These are phyloP conservation scores for Trichodelitschia bisporula DNA, from an alignment of 495 filamentous ascomycete species.

Conservation along the genomic window DNA sequence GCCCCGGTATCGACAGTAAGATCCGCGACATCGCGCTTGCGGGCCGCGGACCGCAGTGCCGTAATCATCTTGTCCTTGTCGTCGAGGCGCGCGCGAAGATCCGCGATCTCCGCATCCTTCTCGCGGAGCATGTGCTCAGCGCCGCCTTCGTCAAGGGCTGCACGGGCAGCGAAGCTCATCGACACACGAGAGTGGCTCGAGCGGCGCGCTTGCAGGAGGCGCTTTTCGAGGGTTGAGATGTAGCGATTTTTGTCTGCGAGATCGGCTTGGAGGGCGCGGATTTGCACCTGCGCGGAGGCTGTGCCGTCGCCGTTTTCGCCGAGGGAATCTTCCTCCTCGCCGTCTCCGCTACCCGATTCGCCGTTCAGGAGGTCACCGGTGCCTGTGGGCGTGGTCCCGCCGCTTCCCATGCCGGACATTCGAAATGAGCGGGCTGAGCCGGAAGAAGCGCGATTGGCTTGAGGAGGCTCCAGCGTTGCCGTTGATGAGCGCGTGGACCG, in stretches of 20 bases:
- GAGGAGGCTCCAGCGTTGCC: constrained; percentile 8
- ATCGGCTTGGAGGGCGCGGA: constrained; percentile 76
- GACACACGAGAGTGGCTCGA: constrained; percentile 75
- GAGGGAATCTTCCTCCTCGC: constrained; percentile 38
- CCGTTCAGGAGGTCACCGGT: no score
- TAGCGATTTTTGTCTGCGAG: constrained; percentile 89
- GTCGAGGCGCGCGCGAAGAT: constrained; percentile 69
- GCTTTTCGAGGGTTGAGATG: constrained; percentile 77
- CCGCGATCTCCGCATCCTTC: constrained; percentile 83
- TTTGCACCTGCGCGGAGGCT: constrained; percentile 56
- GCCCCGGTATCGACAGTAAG: constrained; percentile 18
- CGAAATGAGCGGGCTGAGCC: background rate
- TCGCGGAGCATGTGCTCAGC: constrained; percentile 46
- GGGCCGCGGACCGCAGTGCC: constrained; percentile 63
- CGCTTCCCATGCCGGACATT: no score
- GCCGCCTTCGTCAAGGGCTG: constrained; percentile 40
- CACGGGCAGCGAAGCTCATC: constrained; percentile 32
- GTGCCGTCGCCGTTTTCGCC: constrained; percentile 72
- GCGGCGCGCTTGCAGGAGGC: constrained; percentile 71
- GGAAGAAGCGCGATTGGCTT: background rate
- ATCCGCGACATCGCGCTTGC: constrained; percentile 72
- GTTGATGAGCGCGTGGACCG: constrained; percentile 1
- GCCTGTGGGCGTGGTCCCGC: no score
- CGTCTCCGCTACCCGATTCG: constrained; percentile 1
- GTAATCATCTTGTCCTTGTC: constrained; percentile 90